Percentiles rank a stretch among this genome's conserved stretches.
Conservation (phyloP, 2,329 filamentous ascomycete species). For the Colletotrichum chrysophilum region DNA sequence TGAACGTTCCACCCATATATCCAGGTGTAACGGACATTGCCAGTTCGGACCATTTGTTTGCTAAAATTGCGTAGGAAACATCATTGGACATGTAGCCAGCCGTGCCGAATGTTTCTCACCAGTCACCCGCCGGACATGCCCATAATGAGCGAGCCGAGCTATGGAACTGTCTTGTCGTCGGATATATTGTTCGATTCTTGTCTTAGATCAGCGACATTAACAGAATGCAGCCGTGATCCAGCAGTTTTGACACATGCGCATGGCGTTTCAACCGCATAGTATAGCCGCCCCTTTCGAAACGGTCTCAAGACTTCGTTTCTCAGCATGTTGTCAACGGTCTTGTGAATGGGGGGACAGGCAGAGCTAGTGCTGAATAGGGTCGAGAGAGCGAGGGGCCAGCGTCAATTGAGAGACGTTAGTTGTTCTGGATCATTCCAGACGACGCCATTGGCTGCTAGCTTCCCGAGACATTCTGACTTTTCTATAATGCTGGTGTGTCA, state of each 20-base stretch:
- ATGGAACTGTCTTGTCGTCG: not conserved
- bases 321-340: not conserved
- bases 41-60: not conserved
- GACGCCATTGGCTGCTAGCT: not conserved
- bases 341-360: not conserved
- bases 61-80: not conserved
- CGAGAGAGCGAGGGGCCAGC: not conserved
- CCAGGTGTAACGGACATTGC: not conserved
- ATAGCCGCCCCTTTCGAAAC: not conserved
- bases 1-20: not conserved
- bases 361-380: conserved; percentile 10
- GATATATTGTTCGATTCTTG: not conserved
- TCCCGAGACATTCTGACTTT: conserved; percentile 9
- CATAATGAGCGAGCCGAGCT: not conserved
- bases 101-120: not conserved
- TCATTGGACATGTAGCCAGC: not conserved
- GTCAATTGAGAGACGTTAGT: not conserved
- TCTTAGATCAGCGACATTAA: not conserved
- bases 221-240: not conserved
- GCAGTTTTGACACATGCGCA: not conserved
- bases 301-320: not conserved
- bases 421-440: not conserved
- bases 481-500: not conserved
- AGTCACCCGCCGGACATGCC: not conserved
- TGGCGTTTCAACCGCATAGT: not conserved